phyloP scores from a whole-genome alignment of 208 protist species.

The Crithidia acanthocephali region DNA sequence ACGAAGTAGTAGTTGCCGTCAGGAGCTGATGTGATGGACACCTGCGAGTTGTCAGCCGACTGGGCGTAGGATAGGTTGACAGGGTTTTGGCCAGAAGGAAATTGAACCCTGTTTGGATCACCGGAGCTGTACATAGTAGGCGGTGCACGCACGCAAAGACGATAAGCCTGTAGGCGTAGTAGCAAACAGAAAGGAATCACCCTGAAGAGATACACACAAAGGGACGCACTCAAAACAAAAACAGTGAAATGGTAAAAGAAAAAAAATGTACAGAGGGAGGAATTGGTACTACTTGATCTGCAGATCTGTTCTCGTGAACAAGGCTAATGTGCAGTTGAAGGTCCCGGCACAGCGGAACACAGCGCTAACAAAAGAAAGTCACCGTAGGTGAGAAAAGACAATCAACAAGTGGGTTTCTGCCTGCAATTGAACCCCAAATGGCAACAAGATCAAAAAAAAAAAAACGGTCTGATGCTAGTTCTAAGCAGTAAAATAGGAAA shows the following conservation, averaged over 20 bases:
- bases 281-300: too few relatives aligned
- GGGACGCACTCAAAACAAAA: background rate
- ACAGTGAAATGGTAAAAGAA: conserved; percentile 1
- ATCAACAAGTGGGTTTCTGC: background rate
- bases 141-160: background rate
- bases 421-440: background rate
- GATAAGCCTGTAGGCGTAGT: background rate
- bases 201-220: background rate
- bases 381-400: background rate
- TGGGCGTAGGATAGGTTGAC: conserved; percentile 17
- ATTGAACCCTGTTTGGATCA: conserved; percentile 27
- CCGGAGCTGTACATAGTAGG: conserved; percentile 21
- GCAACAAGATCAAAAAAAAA: background rate
- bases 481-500: background rate
- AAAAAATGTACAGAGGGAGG: too few relatives aligned
- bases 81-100: conserved; percentile 3
- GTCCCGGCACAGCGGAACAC: too few relatives aligned
- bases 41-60: conserved; percentile 16
- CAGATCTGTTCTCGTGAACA: too few relatives aligned
- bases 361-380: too few relatives aligned
- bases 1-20: conserved; percentile 27
- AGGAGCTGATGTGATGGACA: conserved; percentile 3
- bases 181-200: background rate
- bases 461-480: background rate
- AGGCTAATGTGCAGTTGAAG: too few relatives aligned